Base-by-base conservation (phyloP, 495 filamentous ascomycete species). In the Neurospora tetraspora region DNA sequence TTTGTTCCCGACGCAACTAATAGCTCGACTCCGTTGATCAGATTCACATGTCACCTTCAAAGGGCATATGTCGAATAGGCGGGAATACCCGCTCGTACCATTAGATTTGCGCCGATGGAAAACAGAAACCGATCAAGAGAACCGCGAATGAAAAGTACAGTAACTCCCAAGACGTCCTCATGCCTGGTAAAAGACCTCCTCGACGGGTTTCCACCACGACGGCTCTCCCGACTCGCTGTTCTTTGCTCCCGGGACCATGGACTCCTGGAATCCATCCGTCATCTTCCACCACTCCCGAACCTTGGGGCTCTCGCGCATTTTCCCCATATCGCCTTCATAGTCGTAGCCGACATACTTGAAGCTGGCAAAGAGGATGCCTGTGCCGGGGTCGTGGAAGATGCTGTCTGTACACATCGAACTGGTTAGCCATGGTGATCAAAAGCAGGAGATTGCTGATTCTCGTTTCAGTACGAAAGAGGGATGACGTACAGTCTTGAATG, bases 281-380 rank as follows among this genome's bases (percentile, higher is more conserved):
- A 94, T 89, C 39, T 82, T 83, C 91, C 92, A 94, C 92, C 91
- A 94, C 78, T 92, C 89, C 53, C 88, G 85, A 23, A 93, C 89
- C 74, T 90, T 91, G 2, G 87, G 85, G 76, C 92, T 91, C 31
- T 85, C 87, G 7, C 83, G 80, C 91, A 93, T 93, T 69, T 82
- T 83, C 81, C 86, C 83, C 91, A 93, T 93, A 81, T 93, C 91
- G 2, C 81, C 88, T 1, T 86, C 89, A 40, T 86, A 93, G 80
- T 92, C 87, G 69, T 85, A 84, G 2, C 92, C 91, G 20, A 91
- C 83, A 72, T 94, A 93, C 79, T 92, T 93, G 81, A 93, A 93
- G 37, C 82, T 88, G 9, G 90, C 90, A 75, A 93, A 94, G 0
- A 94, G 83, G 37, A 89, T 88, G 34, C 86, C 82, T 0, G 85